Evolutionary conservation across 768 basidiomycete species (phyloP), one percentile per base, ranked within the genome.

Genomic region (Astraeus odoratus): DNA sequence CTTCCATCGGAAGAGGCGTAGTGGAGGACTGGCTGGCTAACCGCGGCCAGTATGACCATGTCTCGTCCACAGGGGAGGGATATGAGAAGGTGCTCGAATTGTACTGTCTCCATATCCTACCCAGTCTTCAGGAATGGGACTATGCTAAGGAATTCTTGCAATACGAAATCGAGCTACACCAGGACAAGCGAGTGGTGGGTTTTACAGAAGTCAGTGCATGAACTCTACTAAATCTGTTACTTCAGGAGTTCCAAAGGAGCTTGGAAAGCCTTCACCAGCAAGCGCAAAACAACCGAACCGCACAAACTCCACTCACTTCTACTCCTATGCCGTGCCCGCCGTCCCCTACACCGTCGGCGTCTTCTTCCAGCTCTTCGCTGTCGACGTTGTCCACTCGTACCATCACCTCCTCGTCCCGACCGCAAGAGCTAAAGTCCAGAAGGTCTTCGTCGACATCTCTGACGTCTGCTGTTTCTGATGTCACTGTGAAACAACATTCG

Each of bases 1-100:
- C 79, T 1, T 75, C 76, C 22, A 65, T 78, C 9, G 86, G 81
- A 0, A 68, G 83, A 18, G 67, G 70, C 18, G 78, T 90, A 39
- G 74, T 80, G 16, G 88, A 92, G 57, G 80, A 88, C 33, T 92
- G 89, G 89, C 67, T 92, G 19, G 78, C 81, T 3, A 70, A 70
- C 31, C 67, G 83, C 30, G 72, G 72, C 16, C 70, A 72, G 25
- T 62, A 63, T 13, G 60, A 62, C 34, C 48, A 43, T 27, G 25
- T 49, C 18, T 41, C 50, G 5, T 57, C 67, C 0, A 67, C 69
- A 3, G 69, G 61, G 10, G 77, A 77, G 38, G 81, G 76, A 15
- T 90, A 91, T 53, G 77, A 77, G 44, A 86, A 84, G 57, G 74
- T 88, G 8, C 57, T 91, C 37, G 86, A 89, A 51, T 60, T 87